A percentile compares a stretch with the other conserved stretches of the same genome.
phyloP scores from a whole-genome alignment of 1,284 basidiomycete genomes.

The Coniferiporia sulphurascens region DNA sequence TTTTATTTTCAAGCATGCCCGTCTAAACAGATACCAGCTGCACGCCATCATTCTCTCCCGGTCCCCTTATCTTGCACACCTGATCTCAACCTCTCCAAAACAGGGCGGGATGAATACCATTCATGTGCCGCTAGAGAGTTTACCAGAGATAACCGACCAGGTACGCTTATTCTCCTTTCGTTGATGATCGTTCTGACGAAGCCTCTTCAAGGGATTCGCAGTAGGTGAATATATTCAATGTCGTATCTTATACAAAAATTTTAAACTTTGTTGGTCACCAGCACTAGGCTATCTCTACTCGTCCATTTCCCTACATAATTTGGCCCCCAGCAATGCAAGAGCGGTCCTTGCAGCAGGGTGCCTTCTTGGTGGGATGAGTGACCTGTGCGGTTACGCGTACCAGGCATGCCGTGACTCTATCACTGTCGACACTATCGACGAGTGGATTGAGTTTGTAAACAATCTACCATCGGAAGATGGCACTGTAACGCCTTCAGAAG shows the following conservation, averaged over 20 bases:
- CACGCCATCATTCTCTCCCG: constrained; percentile 82
- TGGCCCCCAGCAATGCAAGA: constrained; percentile 74
- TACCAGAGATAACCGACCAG: constrained; percentile 78
- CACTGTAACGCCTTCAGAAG: constrained; percentile 41
- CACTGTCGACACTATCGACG: constrained; percentile 62
- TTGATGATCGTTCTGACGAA: neutral
- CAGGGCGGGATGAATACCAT: constrained; percentile 58
- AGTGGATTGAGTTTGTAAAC: constrained; percentile 76
- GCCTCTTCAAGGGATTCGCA: constrained; percentile 54
- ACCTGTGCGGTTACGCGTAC: constrained; percentile 76
- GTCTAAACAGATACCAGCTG: constrained; percentile 67
- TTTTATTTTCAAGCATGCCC: constrained; percentile 54
- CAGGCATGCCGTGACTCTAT: constrained; percentile 70
- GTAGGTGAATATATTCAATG: constrained; percentile 43
- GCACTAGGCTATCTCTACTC: constrained; percentile 80
- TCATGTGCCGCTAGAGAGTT: constrained; percentile 69
- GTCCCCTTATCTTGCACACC: constrained; percentile 79
- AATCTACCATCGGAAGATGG: constrained; percentile 52
- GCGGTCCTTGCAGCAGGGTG: constrained; percentile 78
- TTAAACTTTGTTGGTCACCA: constrained; percentile 24
- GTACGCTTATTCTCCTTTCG: constrained; percentile 37
- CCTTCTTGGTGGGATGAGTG: constrained; percentile 80
- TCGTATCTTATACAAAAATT: neutral
- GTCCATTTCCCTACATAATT: constrained; percentile 57
- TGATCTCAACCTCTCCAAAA: constrained; percentile 73